Base-by-base conservation (phyloP, 129 eudicot genomes). In the Glebionis coronaria region DNA sequence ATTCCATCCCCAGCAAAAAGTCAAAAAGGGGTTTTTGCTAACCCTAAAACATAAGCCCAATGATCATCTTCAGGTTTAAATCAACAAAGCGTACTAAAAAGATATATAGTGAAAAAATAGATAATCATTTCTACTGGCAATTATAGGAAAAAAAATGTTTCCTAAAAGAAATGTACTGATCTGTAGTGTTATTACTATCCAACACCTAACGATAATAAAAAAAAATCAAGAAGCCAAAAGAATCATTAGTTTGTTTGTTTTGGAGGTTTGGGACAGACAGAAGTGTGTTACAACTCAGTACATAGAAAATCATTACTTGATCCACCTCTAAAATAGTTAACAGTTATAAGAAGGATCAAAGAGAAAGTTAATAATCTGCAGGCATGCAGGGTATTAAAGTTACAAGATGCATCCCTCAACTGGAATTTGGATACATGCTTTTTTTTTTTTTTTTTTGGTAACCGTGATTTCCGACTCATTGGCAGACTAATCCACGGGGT, bases 341-440 rank as follows among this genome's bases (percentile, higher is more conserved):
- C 28, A 54, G 28, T 18, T 18, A 58, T 9, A 70, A 44, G 25
- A 57, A 57, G 47, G 45, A 18, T 45, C 28, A 11, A 67, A 52
- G 75, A 58, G 58, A 14, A 54, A 58, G 46, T 25, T 46, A 45
- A 11, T n/a, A 23, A 25, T 45, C 45, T 70, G 64, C 28, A 58
- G 35, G 31, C 67, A 57, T 56, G 73, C 56, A 44, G 56, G n/a
- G 16, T 65, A 18, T 38, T 14, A 46, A 29, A 55, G 60, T 55
- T 55, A 20, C 13, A 55, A 9, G 31, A 20, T 20, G 21, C 60
- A 20, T 55, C 42, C 42, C 42, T 35, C 42, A 1, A 35, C 1
- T 7, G 42, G 42, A 6, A 6, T 35, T 35, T 35, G 42, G 42
- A 35, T 35, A 10, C 42, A 35, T 35, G 42, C 7, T 35, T 35